Evolutionary conservation across 2,329 filamentous ascomycete species (phyloP).

Genomic region (Xylaria arbuscula): DNA sequence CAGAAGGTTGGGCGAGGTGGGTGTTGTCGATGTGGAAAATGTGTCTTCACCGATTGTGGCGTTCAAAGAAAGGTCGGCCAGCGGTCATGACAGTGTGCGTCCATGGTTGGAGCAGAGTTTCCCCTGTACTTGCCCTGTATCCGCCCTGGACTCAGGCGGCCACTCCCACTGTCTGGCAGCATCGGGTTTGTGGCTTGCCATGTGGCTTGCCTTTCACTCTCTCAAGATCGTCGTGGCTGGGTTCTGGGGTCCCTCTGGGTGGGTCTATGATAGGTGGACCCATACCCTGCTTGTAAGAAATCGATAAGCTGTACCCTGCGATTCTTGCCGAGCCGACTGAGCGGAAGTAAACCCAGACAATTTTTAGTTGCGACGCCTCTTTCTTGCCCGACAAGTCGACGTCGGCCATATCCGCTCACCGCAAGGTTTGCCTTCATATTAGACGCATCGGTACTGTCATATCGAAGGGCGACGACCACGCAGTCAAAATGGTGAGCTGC

Average conservation of each 20-base stretch:
- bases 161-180: neutral
- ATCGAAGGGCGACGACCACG: neutral
- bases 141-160: neutral
- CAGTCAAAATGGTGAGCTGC: slow-evolving; percentile 34
- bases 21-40: slow-evolving; percentile 19
- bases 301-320: slow-evolving; percentile 22
- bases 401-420: slow-evolving; percentile 7
- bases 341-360: slow-evolving; percentile 36
- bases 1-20: slow-evolving; percentile 8
- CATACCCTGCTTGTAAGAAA: neutral
- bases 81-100: slow-evolving; percentile 30
- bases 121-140: slow-evolving; percentile 15
- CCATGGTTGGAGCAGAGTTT: slow-evolving; percentile 33
- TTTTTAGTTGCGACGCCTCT: slow-evolving; percentile 44
- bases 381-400: slow-evolving; percentile 20
- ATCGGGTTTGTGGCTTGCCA: slow-evolving; percentile 21
- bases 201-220: slow-evolving; percentile 9
- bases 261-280: neutral
- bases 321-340: slow-evolving; percentile 12
- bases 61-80: neutral
- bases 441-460: neutral
- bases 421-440: slow-evolving; percentile 5
- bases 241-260: neutral
- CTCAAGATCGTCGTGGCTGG: neutral
- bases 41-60: slow-evolving; percentile 39